phyloP scores from a whole-genome alignment of 345 rosid genomes.

The Salix caprea region DNA sequence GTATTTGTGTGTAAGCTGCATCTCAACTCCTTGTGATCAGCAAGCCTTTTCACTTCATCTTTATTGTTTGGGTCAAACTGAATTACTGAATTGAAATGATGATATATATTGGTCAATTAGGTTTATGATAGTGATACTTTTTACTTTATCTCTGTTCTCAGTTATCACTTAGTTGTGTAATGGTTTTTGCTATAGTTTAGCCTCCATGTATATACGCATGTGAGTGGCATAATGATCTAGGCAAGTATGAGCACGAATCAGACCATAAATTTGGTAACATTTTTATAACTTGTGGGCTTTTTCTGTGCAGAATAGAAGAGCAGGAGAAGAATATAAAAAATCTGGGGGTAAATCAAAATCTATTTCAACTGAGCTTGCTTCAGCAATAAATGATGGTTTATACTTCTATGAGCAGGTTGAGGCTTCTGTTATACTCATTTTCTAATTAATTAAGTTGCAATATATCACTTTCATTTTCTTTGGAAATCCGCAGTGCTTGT shows the following conservation, averaged over 20 bases:
- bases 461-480: neutral
- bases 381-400: constrained; percentile 87
- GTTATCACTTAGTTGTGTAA: neutral
- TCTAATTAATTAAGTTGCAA: neutral
- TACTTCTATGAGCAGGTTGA: constrained; percentile 87
- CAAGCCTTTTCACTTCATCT: neutral
- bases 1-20: neutral
- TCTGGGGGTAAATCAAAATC: constrained; percentile 40
- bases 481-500: neutral
- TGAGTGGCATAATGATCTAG: neutral
- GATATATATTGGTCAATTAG: neutral
- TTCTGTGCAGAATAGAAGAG: constrained; percentile 66
- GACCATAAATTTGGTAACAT: neutral
- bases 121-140: neutral
- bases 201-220: neutral
- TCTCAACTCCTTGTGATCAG: neutral
- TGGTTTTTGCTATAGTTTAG: neutral
- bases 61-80: neutral
- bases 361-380: constrained; percentile 74
- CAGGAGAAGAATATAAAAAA: constrained; percentile 45
- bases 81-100: neutral
- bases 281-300: constrained; percentile 14
- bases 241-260: neutral
- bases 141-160: neutral
- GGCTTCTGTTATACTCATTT: neutral